Evolutionary conservation across 2,329 filamentous ascomycete species (phyloP).

Genomic region (Polychaeton citri): DNA sequence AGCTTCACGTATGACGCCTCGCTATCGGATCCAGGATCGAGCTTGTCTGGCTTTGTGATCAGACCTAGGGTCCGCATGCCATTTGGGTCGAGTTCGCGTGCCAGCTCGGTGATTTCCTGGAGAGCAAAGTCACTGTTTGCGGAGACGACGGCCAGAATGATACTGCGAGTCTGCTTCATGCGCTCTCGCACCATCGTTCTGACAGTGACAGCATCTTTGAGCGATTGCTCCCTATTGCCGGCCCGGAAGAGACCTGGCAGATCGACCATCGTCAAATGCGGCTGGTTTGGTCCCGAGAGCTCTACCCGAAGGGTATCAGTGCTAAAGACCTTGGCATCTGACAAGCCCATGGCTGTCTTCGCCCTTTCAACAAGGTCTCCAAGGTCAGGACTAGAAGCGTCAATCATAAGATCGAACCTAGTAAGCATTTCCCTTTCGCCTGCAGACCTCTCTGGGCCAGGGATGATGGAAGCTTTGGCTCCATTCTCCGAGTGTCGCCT

Average conservation of each 20-base stretch:
- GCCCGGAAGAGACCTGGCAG: constrained; percentile 21
- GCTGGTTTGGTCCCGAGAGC: constrained; percentile 14
- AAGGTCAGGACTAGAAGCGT: not conserved
- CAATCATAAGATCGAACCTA: not conserved
- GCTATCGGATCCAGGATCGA: constrained; percentile 15
- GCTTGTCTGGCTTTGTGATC: constrained; percentile 25
- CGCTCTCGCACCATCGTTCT: constrained; percentile 26
- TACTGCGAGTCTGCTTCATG: constrained; percentile 26
- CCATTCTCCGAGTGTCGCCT: constrained; percentile 5
- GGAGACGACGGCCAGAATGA: constrained; percentile 32
- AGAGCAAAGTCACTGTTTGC: constrained; percentile 32
- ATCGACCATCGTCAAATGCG: constrained; percentile 19
- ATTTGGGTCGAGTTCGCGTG: constrained; percentile 20
- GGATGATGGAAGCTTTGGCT: constrained; percentile 11
- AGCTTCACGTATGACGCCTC: constrained; percentile 3
- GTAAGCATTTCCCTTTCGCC: constrained; percentile 1
- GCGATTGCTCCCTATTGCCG: constrained; percentile 21
- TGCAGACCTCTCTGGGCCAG: constrained; percentile 3
- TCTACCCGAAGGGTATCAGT: constrained; percentile 17
- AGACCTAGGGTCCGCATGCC: constrained; percentile 24
- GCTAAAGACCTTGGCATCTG: constrained; percentile 10
- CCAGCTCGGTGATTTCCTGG: constrained; percentile 32
- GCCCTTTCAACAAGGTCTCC: not conserved
- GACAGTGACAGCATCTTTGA: constrained; percentile 25
- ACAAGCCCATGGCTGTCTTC: not conserved